Evolutionary conservation across 257 asterid species (phyloP), one percentile per base, ranked within the genome.

Genomic region (Craterostigma plantagineum): DNA sequence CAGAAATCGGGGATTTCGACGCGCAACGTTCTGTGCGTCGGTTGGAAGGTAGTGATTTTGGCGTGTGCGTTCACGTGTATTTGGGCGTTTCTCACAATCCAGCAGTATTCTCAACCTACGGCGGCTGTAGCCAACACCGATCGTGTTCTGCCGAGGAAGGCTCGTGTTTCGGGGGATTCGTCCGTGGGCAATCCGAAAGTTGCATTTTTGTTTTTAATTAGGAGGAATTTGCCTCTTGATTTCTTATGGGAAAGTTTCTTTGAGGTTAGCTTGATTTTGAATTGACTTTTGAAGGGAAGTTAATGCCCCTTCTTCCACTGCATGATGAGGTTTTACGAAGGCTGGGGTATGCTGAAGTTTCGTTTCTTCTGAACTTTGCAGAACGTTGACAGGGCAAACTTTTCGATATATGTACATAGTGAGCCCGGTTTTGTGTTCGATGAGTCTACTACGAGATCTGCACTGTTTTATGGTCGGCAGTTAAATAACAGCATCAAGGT

Each of bases 221-320:
- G 92, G 49, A 63, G 68, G 11, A 63, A 67, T 59, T 69, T 83
- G 66, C 96, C 92, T 15, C 94, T 90, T 27, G 99, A 83, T 77
- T 90, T 83, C 53, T 72, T 90, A 1, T 83, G 99, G 99, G 84
- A 66, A 38, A 72, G 72, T 54, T 90, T 77, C 60, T 77, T 90
- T 50, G 78, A 90, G 99, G 99, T 90, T 27, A 50, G 55, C 55
- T 39, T 16, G 9, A 9, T 49, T 54, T 41, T 49, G 9, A n/a
- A n/a, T n/a, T n/a, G n/a, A n/a, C n/a, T n/a, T n/a, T n/a, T n/a
- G n/a, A n/a, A n/a, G 16, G 12, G 18, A 42, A 35, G 37, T 23
- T 23, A 23, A 23, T 23, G 4, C 30, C 30, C 30, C 30, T 23
- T n/a, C n/a, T n/a, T 23, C 30, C 30, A 33, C 14, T 45, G 42